Percentiles rank a stretch among this genome's conserved stretches.
These are phyloP conservation scores for Cladobotryum protrusum DNA, from an alignment of 2,329 filamentous ascomycete species.

Conservation along the genomic window DNA sequence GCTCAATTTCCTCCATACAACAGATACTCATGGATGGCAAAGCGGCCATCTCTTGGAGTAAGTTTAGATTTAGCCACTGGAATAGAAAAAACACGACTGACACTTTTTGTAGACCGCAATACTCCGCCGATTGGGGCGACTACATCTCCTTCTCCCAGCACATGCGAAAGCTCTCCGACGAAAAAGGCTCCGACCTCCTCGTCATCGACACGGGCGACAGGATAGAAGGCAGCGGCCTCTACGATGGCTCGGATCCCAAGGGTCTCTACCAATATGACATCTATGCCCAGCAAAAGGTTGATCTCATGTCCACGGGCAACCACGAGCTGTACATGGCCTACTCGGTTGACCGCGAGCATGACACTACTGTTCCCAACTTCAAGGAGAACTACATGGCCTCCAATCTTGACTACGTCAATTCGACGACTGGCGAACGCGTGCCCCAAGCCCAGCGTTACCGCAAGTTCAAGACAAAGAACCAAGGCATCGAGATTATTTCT, in stretches of 20 bases:
- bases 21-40: conserved; percentile 94
- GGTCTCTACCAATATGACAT: conserved; percentile 87
- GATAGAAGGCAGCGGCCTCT: conserved; percentile 89
- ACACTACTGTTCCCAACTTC: conserved; percentile 77
- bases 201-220: conserved; percentile 93
- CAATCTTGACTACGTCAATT: conserved; percentile 82
- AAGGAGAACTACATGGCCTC: conserved; percentile 77
- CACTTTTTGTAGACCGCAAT: conserved; percentile 63
- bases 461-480: conserved; percentile 88
- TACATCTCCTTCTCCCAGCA: conserved; percentile 89
- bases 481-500: conserved; percentile 73
- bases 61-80: conserved; percentile 18
- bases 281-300: conserved; percentile 72
- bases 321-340: conserved; percentile 87
- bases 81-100: not conserved
- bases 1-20: conserved; percentile 95
- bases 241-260: conserved; percentile 82
- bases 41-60: conserved; percentile 88
- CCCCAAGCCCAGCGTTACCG: conserved; percentile 77
- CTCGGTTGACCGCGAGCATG: conserved; percentile 71
- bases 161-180: conserved; percentile 72
- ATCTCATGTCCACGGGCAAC: conserved; percentile 82
- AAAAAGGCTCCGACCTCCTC: conserved; percentile 74
- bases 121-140: conserved; percentile 95
- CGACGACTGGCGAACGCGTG: conserved; percentile 60